Percentiles rank a stretch among this genome's conserved stretches.
Evolutionary conservation across 768 basidiomycete genomes (phyloP).

Genomic region (Austroboletus eburneus): DNA sequence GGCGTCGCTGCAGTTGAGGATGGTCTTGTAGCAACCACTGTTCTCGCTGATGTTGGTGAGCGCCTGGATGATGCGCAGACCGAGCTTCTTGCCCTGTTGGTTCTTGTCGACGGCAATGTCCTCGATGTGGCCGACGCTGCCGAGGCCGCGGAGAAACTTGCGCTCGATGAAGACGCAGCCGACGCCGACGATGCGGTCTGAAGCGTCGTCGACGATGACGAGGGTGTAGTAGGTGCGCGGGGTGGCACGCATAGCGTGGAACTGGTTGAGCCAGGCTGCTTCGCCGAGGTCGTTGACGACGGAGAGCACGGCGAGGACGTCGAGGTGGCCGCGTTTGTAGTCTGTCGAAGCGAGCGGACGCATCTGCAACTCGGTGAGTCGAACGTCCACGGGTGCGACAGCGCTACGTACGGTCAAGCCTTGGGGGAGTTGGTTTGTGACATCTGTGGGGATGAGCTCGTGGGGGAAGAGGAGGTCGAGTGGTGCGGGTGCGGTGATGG

Average conservation of each 20-base stretch:
- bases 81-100: conserved; percentile 91
- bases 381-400: neutral
- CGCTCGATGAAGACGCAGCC: conserved; percentile 87
- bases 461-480: conserved; percentile 80
- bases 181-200: conserved; percentile 78
- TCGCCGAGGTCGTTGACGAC: conserved; percentile 64
- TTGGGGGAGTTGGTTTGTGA: conserved; percentile 53
- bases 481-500: conserved; percentile 38
- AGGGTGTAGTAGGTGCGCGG: conserved; percentile 75
- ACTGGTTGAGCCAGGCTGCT: conserved; percentile 66
- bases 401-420: conserved; percentile 31
- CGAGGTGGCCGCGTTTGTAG: conserved; percentile 75
- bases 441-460: conserved; percentile 62
- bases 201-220: conserved; percentile 72
- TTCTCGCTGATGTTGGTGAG: conserved; percentile 80
- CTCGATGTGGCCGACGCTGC: conserved; percentile 92
- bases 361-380: conserved; percentile 48
- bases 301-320: conserved; percentile 73
- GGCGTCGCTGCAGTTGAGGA: conserved; percentile 86
- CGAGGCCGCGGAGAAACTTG: conserved; percentile 88
- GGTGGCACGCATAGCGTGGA: conserved; percentile 51
- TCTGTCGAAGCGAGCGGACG: conserved; percentile 88
- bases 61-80: conserved; percentile 80
- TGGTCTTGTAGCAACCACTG: conserved; percentile 91
- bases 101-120: conserved; percentile 91